Conservation (phyloP, 2,329 filamentous ascomycete genomes). For the Mollisia scopiformis region DNA sequence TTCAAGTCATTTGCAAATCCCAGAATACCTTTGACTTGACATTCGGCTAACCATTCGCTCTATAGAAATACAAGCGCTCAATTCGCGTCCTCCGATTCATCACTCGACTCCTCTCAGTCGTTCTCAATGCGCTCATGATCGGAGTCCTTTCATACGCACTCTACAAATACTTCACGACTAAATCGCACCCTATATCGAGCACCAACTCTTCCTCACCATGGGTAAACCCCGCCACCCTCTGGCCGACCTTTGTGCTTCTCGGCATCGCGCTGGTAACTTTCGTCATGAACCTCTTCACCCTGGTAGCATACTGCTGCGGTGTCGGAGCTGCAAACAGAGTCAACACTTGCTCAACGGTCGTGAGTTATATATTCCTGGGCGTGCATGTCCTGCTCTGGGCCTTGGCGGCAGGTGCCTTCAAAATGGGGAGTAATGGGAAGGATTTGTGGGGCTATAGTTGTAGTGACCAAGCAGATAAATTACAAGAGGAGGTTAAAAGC, state of each 20-base stretch:
- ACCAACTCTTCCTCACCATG: conserved; percentile 12
- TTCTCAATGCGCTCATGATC: conserved; percentile 23
- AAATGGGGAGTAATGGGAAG: conserved; percentile 10
- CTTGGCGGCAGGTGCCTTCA: conserved; percentile 13
- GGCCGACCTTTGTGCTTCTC: conserved; percentile 26
- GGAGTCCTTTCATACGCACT: conserved; percentile 23
- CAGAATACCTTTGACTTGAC: too few relatives aligned
- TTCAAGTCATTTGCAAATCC: neutral
- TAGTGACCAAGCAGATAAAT: conserved; percentile 13
- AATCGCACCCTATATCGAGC: neutral
- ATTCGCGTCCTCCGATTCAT: conserved; percentile 28
- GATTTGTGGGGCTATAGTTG: conserved; percentile 29
- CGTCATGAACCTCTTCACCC: conserved; percentile 21
- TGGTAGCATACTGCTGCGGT: conserved; percentile 13
- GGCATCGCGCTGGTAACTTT: conserved; percentile 21
- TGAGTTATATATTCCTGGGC: conserved; percentile 11
- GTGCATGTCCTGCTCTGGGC: conserved; percentile 23
- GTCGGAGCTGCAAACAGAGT: conserved; percentile 23
- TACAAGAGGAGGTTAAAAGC: conserved; percentile 20
- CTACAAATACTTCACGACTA: conserved; percentile 24
- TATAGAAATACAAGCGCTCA: conserved; percentile 22
- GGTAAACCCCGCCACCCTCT: conserved; percentile 17
- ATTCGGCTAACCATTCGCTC: neutral
- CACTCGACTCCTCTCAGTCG: conserved; percentile 18
- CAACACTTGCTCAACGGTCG: conserved; percentile 3